These are phyloP conservation scores for Rosa chinensis DNA, from an alignment of 306 rosid genomes.

Conservation along the genomic window DNA sequence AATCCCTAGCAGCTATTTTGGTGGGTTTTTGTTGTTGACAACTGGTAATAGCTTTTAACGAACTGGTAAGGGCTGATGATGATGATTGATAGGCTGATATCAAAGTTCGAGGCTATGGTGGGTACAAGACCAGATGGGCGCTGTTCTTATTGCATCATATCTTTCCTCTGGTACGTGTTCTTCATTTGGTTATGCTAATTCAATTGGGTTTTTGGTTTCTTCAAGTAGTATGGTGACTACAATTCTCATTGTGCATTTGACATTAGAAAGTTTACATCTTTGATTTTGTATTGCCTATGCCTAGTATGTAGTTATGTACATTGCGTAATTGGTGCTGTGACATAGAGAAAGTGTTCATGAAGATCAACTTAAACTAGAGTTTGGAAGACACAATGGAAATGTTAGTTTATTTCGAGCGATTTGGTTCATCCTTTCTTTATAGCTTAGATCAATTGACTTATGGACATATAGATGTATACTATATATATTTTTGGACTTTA, in stretches of 20 bases:
- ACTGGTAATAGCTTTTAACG: too few species aligned
- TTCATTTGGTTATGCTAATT: background rate
- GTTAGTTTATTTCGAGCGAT: too few species aligned
- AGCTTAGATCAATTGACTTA: conserved; percentile 4
- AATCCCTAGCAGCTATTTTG: too few species aligned
- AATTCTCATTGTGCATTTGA: background rate
- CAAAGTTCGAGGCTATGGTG: conserved; percentile 73
- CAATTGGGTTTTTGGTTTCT: conserved; percentile 15
- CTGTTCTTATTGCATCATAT: conserved; percentile 68
- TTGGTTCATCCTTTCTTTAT: conserved; percentile 6
- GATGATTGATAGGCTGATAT: conserved; percentile 60
- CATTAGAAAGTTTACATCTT: background rate
- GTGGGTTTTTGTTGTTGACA: too few species aligned
- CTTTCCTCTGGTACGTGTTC: conserved; percentile 56
- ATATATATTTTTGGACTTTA: background rate
- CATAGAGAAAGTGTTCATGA: too few species aligned
- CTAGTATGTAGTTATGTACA: background rate
- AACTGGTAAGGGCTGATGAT: background rate
- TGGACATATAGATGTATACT: background rate
- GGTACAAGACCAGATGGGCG: conserved; percentile 88
- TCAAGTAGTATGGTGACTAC: background rate
- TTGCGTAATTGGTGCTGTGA: too few species aligned
- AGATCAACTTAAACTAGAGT: too few species aligned
- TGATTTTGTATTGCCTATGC: background rate
- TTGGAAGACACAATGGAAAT: conserved; percentile 59